These are phyloP conservation scores for Colletotrichum sp. DNA, from an alignment of 2,329 filamentous ascomycete species.

Conservation along the genomic window DNA sequence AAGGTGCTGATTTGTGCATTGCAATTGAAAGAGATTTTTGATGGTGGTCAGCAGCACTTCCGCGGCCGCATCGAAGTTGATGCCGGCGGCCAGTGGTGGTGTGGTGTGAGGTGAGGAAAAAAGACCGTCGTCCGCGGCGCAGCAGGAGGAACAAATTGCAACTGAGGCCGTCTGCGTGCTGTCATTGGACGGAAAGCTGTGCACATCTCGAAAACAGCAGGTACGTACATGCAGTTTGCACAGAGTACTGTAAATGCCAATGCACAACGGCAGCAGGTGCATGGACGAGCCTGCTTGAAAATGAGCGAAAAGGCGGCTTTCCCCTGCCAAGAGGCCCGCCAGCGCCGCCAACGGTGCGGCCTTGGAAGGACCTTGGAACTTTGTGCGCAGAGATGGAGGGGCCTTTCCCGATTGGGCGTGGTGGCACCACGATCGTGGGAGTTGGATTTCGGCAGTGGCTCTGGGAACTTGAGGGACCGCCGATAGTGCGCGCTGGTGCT, in stretches of 20 bases:
- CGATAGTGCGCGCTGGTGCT: not conserved
- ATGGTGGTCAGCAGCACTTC: not conserved
- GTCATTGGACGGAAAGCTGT: not conserved
- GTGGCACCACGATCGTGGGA: not conserved
- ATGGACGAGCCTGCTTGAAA: not conserved
- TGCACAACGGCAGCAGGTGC: not conserved
- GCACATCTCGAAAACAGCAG: not conserved
- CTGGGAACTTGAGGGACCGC: not conserved
- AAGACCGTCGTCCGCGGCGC: not conserved
- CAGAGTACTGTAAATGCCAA: not conserved
- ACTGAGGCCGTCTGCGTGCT: not conserved
- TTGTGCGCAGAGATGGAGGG: not conserved
- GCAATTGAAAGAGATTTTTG: not conserved
- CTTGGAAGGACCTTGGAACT: conserved; percentile 6
- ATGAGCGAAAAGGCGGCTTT: not conserved
- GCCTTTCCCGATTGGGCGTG: conserved; percentile 8
- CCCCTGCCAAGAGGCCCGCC: conserved; percentile 10
- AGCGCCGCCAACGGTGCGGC: conserved; percentile 5
- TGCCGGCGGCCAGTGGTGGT: not conserved
- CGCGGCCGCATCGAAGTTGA: not conserved
- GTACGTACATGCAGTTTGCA: no score
- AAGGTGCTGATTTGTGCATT: conserved; percentile 6
- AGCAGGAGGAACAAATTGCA: not conserved
- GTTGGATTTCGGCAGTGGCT: conserved; percentile 9
- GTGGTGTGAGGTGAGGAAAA: not conserved